Base-by-base conservation (phyloP, 371 early-diverging fungal genomes). In the Apophysomyces sp. region DNA sequence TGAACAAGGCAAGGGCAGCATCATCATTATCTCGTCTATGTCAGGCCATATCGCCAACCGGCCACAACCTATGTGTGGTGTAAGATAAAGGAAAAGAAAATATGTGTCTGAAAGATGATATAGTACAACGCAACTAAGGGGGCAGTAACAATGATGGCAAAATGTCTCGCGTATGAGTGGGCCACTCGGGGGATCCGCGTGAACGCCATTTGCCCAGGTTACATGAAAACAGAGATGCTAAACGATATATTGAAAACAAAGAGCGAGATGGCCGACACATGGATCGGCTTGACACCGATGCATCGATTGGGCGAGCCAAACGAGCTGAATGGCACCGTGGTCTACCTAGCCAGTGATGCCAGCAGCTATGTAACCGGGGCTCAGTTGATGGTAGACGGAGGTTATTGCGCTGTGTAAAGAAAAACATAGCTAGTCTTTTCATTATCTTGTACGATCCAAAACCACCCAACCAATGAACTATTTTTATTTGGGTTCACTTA, bases 301-400 rank as follows among this genome's bases (percentile, higher is more conserved):
- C 67, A 72, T 54, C 78, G 83, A 26, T 57, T 81, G 70, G 91
- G 90, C 52, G 69, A 76, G 16, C 77, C 88, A 57, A 70, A 73
- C 21, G 92, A 92, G 64, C 82, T 91, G 40, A 87, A 86, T 62
- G 85, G 87, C 58, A 85, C 89, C 18, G 81, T 90, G 21, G 69
- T 91, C 37, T 93, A 81, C 69, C 74, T 93, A 58, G 88, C 85
- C 18, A 85, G 86, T 28, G 89, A 86, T 52, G 87, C 88, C 3
- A 88, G 80, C 54, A 62, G 78, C 28, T 89, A 74, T 66, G 77
- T 89, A 28, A 86, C 86, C 11, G 88, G 85, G 34, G 57, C 74
- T 29, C 74, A 81, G 16, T 55, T 81, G 16, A 72, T 72, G 44
- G 74, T 81, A n/a, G 81, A 81, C 60, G 81, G 81, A 64, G 81